Evolutionary conservation across 2,329 filamentous ascomycete genomes (phyloP), one percentile per base, ranked within the genome.

Genomic region (Neocucurbitaria cava): DNA sequence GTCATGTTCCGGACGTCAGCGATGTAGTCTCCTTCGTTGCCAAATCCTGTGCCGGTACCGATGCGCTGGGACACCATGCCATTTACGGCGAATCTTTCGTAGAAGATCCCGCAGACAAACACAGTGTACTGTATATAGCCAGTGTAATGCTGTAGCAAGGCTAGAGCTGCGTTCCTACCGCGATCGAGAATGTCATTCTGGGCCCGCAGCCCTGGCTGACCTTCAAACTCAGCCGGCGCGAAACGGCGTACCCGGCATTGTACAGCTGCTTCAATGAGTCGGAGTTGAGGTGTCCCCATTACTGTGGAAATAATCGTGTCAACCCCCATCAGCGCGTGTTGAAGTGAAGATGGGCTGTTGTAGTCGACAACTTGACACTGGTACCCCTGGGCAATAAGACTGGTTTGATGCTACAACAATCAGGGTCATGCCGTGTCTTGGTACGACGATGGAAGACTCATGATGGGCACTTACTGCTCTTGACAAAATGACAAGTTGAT

Each of bases 221-320:
- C 89, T 76, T 91, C 88, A 63, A 92, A 92, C 64, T 92, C 89
- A 6, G 89, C 88, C 1, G 90, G 89, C 3, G 90, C 86, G 66
- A 92, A 92, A 31, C 85, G 82, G 15, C 84, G 82, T 1, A 92
- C 89, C 17, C 84, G 81, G 17, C 83, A 85, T 46, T 81, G 78
- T 15, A 87, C 84, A 0, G 89, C 88, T 1, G 89, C 89, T 62
- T 89, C 85, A 71, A 92, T 91, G 28, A 92, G 82, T 56, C 85
- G 85, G 40, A 91, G 80, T 69, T 92, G 89, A 26, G 87, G 80
- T 17, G 76, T 77, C 3, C 88, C 88, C 1, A 83, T 84, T 44
- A 92, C 85, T 1, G 89, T 92, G 1, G 89, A 92, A 51, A 92
- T 89, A 64, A 92, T 84, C 10, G 90, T 83, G 72, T 92, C 88